phyloP scores from a whole-genome alignment of 2,329 filamentous ascomycete genomes.

The Claviceps quebecensis region DNA sequence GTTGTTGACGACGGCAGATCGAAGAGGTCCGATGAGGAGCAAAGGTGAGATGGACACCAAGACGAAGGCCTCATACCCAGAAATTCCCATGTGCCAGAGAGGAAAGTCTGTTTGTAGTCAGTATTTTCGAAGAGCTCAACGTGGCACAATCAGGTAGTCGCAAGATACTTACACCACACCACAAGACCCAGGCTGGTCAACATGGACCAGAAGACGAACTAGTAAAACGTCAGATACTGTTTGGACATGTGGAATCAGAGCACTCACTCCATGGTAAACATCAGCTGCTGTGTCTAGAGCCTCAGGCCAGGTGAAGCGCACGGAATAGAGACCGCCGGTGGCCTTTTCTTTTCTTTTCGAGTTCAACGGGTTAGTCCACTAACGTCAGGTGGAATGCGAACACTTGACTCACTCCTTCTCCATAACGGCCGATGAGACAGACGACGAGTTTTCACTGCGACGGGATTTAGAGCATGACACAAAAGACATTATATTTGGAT shows the following conservation, averaged over 20 bases:
- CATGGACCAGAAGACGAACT: slow-evolving; percentile 94
- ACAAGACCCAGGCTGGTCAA: slow-evolving; percentile 77
- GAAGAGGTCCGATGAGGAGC: slow-evolving; percentile 57
- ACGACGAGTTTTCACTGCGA: slow-evolving; percentile 33
- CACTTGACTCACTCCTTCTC: slow-evolving; percentile 58
- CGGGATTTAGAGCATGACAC: slow-evolving; percentile 25
- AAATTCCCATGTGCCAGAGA: slow-evolving; percentile 98
- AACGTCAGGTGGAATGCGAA: not conserved
- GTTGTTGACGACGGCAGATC: slow-evolving; percentile 53
- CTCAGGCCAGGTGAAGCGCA: slow-evolving; percentile 58
- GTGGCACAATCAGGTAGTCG: not conserved
- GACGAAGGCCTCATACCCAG: slow-evolving; percentile 82
- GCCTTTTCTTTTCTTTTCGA: slow-evolving; percentile 57
- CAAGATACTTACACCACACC: slow-evolving; percentile 68
- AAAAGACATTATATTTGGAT: slow-evolving; percentile 11
- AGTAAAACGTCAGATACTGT: slow-evolving; percentile 10
- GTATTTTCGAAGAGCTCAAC: not conserved
- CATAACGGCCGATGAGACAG: slow-evolving; percentile 33
- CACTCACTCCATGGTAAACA: slow-evolving; percentile 74
- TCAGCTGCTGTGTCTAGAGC: slow-evolving; percentile 73
- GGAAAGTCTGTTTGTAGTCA: slow-evolving; percentile 56
- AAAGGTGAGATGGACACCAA: slow-evolving; percentile 73
- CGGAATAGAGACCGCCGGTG: slow-evolving; percentile 53
- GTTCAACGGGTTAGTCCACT: not conserved
- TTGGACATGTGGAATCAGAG: not conserved